A percentile compares a stretch with the other conserved stretches of the same genome.
Conservation (phyloP, 257 asterid species). For the Euphrasia confusa region DNA sequence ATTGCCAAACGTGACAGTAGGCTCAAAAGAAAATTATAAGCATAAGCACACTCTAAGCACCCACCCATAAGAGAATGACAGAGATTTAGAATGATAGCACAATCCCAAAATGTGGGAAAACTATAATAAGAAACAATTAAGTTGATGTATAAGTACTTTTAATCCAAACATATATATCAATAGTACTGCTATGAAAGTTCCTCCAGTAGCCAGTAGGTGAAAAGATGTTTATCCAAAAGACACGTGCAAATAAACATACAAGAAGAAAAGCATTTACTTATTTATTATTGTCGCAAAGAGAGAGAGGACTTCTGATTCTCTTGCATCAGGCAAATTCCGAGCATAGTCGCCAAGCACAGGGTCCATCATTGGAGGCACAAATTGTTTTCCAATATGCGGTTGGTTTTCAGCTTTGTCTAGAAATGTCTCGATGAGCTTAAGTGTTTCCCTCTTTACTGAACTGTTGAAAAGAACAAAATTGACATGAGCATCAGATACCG, state of each 20-base stretch:
- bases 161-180: not conserved
- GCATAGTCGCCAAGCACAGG: conserved; percentile 85
- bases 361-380: conserved; percentile 96
- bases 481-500: conserved; percentile 14
- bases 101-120: conserved; percentile 9
- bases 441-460: conserved; percentile 88
- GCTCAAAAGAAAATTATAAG: conserved; percentile 11
- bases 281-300: conserved; percentile 87
- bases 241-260: not conserved
- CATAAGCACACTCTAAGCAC: conserved; percentile 7
- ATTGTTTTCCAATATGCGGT: conserved; percentile 73
- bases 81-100: conserved; percentile 6
- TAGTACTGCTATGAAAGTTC: conserved; percentile 5
- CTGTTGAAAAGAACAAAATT: conserved; percentile 35
- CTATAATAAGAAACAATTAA: conserved; percentile 7
- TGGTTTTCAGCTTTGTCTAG: conserved; percentile 83
- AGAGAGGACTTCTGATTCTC: conserved; percentile 93
- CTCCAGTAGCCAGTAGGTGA: not conserved
- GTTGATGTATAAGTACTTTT: conserved; percentile 6
- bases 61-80: conserved; percentile 1
- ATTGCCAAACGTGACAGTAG: conserved; percentile 13
- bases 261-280: conserved; percentile 42
- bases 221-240: conserved; percentile 12
- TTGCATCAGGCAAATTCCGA: conserved; percentile 90
- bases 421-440: conserved; percentile 86